These are phyloP conservation scores for Termitomyces eurrhizus DNA, from an alignment of 768 basidiomycete species.

Conservation along the genomic window DNA sequence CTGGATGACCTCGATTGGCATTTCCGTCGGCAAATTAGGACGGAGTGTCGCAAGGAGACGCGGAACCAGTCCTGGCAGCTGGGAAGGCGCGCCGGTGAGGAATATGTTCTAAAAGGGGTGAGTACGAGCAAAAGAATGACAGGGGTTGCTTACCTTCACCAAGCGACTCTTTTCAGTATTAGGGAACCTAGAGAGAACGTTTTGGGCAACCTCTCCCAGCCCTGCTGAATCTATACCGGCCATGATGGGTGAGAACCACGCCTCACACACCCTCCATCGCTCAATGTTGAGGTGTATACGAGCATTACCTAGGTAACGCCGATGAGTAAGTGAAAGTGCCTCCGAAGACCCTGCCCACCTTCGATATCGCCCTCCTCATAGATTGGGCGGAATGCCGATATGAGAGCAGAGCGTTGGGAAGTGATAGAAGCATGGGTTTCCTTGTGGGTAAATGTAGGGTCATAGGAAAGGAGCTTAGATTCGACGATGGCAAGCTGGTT, in stretches of 20 bases:
- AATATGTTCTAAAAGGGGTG: constrained; percentile 67
- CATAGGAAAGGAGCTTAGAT: constrained; percentile 73
- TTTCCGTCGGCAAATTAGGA: constrained; percentile 82
- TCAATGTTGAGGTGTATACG: constrained; percentile 90
- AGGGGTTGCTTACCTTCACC: constrained; percentile 53
- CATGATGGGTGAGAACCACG: constrained; percentile 91
- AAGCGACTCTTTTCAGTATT: constrained; percentile 65
- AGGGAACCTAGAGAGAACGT: constrained; percentile 70
- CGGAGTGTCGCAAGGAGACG: constrained; percentile 74
- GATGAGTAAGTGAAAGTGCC: background rate
- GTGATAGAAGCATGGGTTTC: constrained; percentile 80
- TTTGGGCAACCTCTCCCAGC: constrained; percentile 87
- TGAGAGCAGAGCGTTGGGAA: constrained; percentile 76
- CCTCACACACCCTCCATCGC: constrained; percentile 86
- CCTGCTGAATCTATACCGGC: constrained; percentile 95
- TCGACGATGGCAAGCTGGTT: constrained; percentile 71
- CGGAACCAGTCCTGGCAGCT: constrained; percentile 62
- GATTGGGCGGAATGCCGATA: constrained; percentile 79
- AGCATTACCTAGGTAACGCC: constrained; percentile 41
- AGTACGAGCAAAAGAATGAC: background rate
- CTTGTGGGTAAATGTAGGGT: constrained; percentile 78
- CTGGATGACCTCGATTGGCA: constrained; percentile 57
- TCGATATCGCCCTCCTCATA: constrained; percentile 75
- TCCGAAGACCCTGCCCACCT: constrained; percentile 31
- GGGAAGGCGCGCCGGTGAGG: constrained; percentile 80